These are phyloP conservation scores for Bretziella fagacearum DNA, from an alignment of 2,329 filamentous ascomycete genomes.

Conservation along the genomic window DNA sequence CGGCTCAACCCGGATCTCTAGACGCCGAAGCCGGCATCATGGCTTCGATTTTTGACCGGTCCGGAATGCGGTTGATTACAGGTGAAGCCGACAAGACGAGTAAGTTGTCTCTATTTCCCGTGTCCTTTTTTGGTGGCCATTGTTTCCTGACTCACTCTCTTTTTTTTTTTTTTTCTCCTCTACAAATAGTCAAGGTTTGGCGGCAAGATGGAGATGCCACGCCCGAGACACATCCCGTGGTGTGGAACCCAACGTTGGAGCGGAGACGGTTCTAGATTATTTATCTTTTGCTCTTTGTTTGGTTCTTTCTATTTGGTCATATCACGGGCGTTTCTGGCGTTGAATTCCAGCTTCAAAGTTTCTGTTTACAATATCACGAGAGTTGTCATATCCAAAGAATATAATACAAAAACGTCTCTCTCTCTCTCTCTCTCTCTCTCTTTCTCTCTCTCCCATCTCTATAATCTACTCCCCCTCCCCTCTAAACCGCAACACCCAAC, in stretches of 20 bases:
- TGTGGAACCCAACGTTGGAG: constrained; percentile 61
- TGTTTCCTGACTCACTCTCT: constrained; percentile 20
- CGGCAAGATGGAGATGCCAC: constrained; percentile 84
- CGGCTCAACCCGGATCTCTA: constrained; percentile 81
- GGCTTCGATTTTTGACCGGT: constrained; percentile 81
- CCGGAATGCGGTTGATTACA: constrained; percentile 74
- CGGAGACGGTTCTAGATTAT: constrained; percentile 10
- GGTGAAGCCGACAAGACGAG: constrained; percentile 95
- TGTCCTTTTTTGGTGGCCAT: background rate
- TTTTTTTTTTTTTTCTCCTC: too few species aligned
- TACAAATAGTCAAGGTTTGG: constrained; percentile 88
- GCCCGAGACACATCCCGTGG: constrained; percentile 74
- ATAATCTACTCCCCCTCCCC: constrained; percentile 16
- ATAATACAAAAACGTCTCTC: background rate
- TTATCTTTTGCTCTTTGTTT: background rate
- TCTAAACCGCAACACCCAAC: constrained; percentile 44
- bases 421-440: too few species aligned
- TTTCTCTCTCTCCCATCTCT: too few species aligned
- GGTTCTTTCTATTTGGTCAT: background rate
- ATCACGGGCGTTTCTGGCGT: background rate
- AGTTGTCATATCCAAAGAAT: background rate
- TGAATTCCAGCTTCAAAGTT: background rate
- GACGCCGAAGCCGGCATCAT: constrained; percentile 93
- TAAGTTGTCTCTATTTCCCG: constrained; percentile 26
- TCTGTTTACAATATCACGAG: background rate